Base-by-base conservation (phyloP, 2,329 filamentous ascomycete species). In the Pseudocercospora eumusae region DNA sequence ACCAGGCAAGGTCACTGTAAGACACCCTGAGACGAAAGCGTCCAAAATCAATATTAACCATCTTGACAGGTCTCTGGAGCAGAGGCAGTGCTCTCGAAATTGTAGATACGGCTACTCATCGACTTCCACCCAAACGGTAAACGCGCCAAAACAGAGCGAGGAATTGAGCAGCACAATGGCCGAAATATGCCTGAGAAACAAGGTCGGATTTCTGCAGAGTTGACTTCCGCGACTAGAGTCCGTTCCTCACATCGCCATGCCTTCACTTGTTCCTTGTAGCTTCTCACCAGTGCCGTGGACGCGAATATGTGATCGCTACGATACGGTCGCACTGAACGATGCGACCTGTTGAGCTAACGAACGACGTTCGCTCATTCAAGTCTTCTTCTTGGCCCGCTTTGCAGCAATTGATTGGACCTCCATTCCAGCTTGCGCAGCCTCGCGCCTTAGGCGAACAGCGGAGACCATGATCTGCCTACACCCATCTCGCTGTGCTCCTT, bases 1-100 rank as follows among this genome's bases (percentile, higher is more conserved):
- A 65, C 78, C 79, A 2, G 71, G 78, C 50, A 73, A 82, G 64
- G 79, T 83, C 44, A 75, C 76, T 56, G 81, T 82, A 69, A 75
- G 77, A 72, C 25, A 49, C 5, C 3, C 1, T 6, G 7, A 44
- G 21, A 28, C 40, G 10, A 20, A 21, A 5, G 11, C 7, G 11
- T 21, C 4, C n/a, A 20, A n/a, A 15, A 20, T 27, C 18, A 55
- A 40, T 61, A 25, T 55, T 61, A 20, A 64, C 45, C 25, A 40
- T 20, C 7, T 10, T n/a, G 13, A 15, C 31, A 69, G 68, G 69
- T 71, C 3, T 69, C 68, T 45, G 68, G 69, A 23, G 69, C 66
- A 18, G 69, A 71, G 6, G 64, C 66, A 4, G 58, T 71, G 20
- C 65, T 71, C 7, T 64, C 69, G 21, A 71, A 70, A 65, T 47